Conservation (phyloP, 108 stramenopile genomes). For the Pseudonitzschia multistriata region DNA sequence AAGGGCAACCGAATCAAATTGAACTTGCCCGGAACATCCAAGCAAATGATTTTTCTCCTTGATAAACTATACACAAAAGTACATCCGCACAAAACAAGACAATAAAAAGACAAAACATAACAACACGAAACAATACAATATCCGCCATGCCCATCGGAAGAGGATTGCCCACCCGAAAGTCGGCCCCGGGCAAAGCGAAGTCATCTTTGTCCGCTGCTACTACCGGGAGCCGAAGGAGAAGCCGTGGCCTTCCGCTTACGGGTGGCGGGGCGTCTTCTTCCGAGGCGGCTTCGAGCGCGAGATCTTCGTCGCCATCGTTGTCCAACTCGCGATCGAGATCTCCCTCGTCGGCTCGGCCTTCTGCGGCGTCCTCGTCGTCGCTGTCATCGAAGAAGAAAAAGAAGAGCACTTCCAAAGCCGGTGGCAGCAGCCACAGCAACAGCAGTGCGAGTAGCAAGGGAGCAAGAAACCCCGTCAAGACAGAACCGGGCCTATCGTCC, state of each 20-base stretch:
- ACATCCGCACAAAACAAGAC: background rate
- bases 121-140: too few relatives aligned
- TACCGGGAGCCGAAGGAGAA: background rate
- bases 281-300: background rate
- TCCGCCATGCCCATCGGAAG: background rate
- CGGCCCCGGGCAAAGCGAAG: background rate
- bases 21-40: too few relatives aligned
- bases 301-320: background rate
- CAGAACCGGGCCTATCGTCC: background rate
- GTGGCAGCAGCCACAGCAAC: background rate
- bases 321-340: background rate
- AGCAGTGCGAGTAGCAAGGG: background rate
- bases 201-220: background rate
- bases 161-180: constrained; percentile 5
- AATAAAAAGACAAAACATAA: background rate
- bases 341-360: background rate
- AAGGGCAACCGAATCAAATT: too few relatives aligned
- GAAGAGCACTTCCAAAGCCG: background rate
- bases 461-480: background rate
- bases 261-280: constrained; percentile 1
- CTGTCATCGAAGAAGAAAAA: constrained; percentile 6
- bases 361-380: background rate
- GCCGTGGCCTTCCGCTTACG: background rate
- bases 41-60: too few relatives aligned
- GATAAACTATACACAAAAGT: too few relatives aligned